A percentile compares a stretch with the other conserved stretches of the same genome.
phyloP scores from a whole-genome alignment of 1,139 yeast species.

The Sugiyamaella sp. region DNA sequence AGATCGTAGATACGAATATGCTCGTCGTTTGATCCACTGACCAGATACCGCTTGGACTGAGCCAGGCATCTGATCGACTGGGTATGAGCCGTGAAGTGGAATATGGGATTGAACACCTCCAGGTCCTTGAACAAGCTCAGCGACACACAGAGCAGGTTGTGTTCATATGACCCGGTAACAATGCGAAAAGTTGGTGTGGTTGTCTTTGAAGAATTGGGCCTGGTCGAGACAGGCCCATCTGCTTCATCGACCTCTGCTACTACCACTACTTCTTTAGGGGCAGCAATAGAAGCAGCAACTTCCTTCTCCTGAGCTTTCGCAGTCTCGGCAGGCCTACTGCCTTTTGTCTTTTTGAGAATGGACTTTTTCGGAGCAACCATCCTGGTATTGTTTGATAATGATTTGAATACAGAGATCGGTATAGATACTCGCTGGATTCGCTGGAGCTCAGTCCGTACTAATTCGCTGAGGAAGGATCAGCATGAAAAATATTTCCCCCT shows the following conservation, averaged over 20 bases:
- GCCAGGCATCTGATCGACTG: constrained; percentile 85
- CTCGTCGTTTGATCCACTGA: constrained; percentile 95
- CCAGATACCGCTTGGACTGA: constrained; percentile 79
- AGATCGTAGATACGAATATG: constrained; percentile 92
- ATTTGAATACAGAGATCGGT: no score
- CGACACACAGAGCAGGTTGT: constrained; percentile 83
- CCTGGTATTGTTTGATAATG: not conserved
- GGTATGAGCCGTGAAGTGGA: constrained; percentile 94
- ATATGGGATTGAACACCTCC: constrained; percentile 85
- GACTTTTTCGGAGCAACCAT: constrained; percentile 7
- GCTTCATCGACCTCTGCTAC: no score
- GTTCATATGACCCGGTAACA: constrained; percentile 94
- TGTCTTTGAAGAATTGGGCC: no score
- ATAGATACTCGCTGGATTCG: not conserved
- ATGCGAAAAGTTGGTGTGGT: constrained; percentile 57
- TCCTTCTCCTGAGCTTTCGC: not conserved
- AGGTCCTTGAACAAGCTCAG: constrained; percentile 51
- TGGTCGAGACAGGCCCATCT: no score
- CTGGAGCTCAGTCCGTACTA: not conserved
- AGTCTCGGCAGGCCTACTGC: not conserved
- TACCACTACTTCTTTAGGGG: no score
- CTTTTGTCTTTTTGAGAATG: not conserved
- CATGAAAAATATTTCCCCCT: constrained; percentile 11
- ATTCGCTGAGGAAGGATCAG: not conserved
- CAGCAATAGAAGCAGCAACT: no score